Evolutionary conservation across 192 early-diverging fungal species (phyloP), one percentile per base, ranked within the genome.

Genomic region (Umbelopsis sp.): DNA sequence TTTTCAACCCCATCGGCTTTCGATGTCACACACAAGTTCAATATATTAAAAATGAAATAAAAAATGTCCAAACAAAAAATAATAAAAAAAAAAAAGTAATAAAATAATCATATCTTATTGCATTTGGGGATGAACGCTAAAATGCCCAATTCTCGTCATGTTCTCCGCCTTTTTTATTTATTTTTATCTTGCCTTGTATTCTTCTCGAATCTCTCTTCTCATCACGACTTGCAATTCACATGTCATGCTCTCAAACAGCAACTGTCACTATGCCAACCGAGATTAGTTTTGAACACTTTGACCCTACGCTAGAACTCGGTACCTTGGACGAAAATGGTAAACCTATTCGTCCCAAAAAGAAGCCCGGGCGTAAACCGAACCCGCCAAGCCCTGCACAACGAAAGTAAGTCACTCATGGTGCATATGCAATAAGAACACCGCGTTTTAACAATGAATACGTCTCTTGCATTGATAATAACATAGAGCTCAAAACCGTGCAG

Each of bases 401-500:
- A 2, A 87, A 87, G 55, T 61, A 61, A 61, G 55, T 55, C 9
- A 3, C 27, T 30, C 27, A 30, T 30, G 27, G 1, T 30, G 27
- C 27, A 30, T 3, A 2, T 30, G 3, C 27, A 30, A 30, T 30
- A 30, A 30, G 27, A 30, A 30, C 27, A 3, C 27, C 27, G 27
- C 27, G 3, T 30, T 30, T 30, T 30, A 30, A 30, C 27, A 30
- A 30, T 30, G 27, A 30, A 1, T n/a, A n/a, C 27, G 27, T 30
- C 1, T 3, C 3, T 30, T 30, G 27, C 27, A 30, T 30, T 30
- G 27, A 30, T 2, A 30, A 30, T 30, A 1, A 1, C 13, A 3
- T 16, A 61, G 55, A 33, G 92, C 90, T 12, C 94, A 96, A 78
- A 96, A 96, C 73, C 84, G 94, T 22, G 93, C 92, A 5, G 94